A percentile compares a stretch with the other conserved stretches of the same genome.
Evolutionary conservation across 352 stramenopile genomes (phyloP).

Genomic region (Phytophthora tentaculata): DNA sequence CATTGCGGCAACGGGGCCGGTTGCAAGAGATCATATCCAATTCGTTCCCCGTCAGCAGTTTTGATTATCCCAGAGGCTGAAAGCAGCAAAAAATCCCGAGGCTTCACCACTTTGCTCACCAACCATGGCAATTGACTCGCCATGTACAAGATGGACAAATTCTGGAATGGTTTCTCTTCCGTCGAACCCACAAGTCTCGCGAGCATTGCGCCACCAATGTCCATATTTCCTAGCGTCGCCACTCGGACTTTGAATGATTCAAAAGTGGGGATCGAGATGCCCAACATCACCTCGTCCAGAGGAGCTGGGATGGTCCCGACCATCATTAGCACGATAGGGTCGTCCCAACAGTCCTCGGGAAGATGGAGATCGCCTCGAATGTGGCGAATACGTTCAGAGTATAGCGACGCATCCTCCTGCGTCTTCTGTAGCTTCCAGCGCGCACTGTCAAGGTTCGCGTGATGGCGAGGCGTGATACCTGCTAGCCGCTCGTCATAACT

Average conservation of each 20-base stretch:
- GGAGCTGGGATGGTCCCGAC: constrained; percentile 47
- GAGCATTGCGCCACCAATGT: constrained; percentile 53
- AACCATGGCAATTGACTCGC: constrained; percentile 42
- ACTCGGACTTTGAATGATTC: constrained; percentile 47
- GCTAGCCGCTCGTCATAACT: constrained; percentile 44
- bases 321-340: constrained; percentile 44
- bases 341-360: constrained; percentile 37
- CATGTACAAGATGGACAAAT: constrained; percentile 58
- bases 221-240: constrained; percentile 29
- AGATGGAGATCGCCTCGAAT: constrained; percentile 35
- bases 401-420: constrained; percentile 40
- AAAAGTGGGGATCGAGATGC: constrained; percentile 46
- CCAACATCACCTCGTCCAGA: constrained; percentile 74
- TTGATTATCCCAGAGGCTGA: constrained; percentile 48
- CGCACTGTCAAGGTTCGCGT: constrained; percentile 38
- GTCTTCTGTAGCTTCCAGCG: constrained; percentile 49
- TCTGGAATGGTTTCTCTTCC: constrained; percentile 46
- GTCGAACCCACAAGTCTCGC: constrained; percentile 55
- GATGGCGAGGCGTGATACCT: constrained; percentile 25
- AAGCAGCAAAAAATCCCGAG: constrained; percentile 51
- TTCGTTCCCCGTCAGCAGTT: constrained; percentile 43
- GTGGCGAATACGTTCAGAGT: constrained; percentile 37
- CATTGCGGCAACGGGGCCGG: constrained; percentile 48
- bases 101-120: constrained; percentile 47
- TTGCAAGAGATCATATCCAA: constrained; percentile 62